Percentiles rank a stretch among this genome's conserved stretches.
phyloP scores from a whole-genome alignment of 2,329 filamentous ascomycete species.

The Talaromyces sp. region DNA sequence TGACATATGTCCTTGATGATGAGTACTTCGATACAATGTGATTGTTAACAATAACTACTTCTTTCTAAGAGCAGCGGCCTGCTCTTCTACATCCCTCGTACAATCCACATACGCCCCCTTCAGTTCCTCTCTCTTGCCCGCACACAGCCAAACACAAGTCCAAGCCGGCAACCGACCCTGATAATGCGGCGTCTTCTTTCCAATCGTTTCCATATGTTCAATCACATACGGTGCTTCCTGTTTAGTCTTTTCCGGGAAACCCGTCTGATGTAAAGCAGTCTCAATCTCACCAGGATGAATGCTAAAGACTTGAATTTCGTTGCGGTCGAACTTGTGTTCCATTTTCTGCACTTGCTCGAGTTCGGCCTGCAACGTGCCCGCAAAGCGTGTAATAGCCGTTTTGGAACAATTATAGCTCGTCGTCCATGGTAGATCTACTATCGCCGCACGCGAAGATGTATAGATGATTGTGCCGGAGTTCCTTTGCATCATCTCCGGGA shows the following conservation, averaged over 20 bases:
- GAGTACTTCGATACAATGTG: too few species aligned
- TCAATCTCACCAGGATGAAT: background rate
- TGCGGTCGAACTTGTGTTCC: background rate
- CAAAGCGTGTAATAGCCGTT: background rate
- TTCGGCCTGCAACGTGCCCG: background rate
- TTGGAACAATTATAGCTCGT: background rate
- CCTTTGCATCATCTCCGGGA: background rate
- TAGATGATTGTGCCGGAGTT: background rate
- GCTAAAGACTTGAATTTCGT: background rate
- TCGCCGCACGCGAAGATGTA: background rate
- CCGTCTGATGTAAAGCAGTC: background rate
- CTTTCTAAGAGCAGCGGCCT: background rate
- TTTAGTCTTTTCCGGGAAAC: background rate
- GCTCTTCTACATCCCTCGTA: background rate
- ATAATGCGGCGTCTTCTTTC: background rate
- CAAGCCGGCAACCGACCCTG: background rate
- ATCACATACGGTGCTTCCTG: background rate
- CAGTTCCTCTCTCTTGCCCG: background rate
- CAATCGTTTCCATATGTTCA: background rate
- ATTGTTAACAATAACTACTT: background rate
- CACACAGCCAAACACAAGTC: constrained; percentile 12
- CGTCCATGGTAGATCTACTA: background rate
- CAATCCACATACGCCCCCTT: background rate
- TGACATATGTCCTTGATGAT: too few species aligned
- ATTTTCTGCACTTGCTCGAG: background rate